Conservation (phyloP, 306 rosid species). For the Lathyrus sativus region DNA sequence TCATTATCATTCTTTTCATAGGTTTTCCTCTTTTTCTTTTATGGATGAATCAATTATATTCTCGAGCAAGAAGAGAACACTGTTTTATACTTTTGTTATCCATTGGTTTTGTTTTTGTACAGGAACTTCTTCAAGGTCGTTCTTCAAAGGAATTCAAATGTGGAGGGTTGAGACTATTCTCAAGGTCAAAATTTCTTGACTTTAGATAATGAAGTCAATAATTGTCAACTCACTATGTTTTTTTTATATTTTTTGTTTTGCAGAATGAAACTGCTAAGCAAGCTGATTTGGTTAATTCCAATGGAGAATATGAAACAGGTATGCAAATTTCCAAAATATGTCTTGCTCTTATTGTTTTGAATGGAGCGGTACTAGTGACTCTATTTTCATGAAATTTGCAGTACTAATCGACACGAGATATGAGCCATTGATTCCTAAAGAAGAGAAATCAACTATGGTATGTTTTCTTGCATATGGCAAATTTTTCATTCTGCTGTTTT, state of each 20-base stretch:
- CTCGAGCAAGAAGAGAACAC: background rate
- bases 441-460: conserved; percentile 63
- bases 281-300: conserved; percentile 47
- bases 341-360: background rate
- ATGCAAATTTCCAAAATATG: background rate
- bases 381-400: conserved; percentile 41
- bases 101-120: background rate
- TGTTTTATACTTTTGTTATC: background rate
- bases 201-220: background rate
- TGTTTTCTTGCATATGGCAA: conserved; percentile 26
- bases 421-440: conserved; percentile 59
- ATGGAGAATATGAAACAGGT: conserved; percentile 52
- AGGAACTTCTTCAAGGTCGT: conserved; percentile 91
- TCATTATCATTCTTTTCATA: conserved; percentile 78
- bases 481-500: background rate
- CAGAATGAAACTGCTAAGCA: conserved; percentile 59
- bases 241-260: background rate
- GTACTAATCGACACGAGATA: conserved; percentile 57
- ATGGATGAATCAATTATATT: background rate
- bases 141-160: conserved; percentile 68
- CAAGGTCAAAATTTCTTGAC: conserved; percentile 46
- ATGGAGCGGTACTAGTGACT: conserved; percentile 1
- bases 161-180: conserved; percentile 77
- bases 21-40: conserved; percentile 39
- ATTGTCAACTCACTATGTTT: background rate